These are phyloP conservation scores for Rosa lucieae DNA, from an alignment of 306 rosid genomes.

Conservation along the genomic window DNA sequence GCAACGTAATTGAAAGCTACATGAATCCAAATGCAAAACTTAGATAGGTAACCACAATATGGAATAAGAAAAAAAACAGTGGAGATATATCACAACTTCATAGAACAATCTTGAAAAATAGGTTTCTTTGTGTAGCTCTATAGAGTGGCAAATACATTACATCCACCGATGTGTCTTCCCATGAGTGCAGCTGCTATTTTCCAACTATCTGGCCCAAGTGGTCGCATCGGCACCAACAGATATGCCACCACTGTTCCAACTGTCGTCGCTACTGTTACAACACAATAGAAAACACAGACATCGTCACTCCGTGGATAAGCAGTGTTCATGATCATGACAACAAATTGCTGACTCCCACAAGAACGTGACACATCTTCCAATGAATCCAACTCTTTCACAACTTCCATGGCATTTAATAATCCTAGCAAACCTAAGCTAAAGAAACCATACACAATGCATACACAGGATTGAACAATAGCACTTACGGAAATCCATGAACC, in stretches of 20 bases:
- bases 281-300: conserved; percentile 15
- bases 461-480: background rate
- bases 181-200: conserved; percentile 81
- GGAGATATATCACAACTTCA: background rate
- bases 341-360: background rate
- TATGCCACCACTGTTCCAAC: conserved; percentile 71
- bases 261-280: conserved; percentile 61
- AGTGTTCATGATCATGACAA: background rate
- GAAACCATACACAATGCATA: background rate
- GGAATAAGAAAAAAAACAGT: background rate
- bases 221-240: conserved; percentile 67
- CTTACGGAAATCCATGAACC: background rate
- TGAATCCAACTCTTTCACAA: background rate
- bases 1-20: conserved; percentile 80
- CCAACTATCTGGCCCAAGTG: conserved; percentile 87
- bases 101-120: background rate
- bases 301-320: conserved; percentile 6
- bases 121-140: background rate
- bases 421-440: background rate
- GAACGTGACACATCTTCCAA: background rate
- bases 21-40: conserved; percentile 15
- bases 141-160: conserved; percentile 33
- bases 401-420: background rate
- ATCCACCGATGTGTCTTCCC: conserved; percentile 88
- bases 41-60: conserved; percentile 3